A percentile compares a stretch with the other conserved stretches of the same genome.
Evolutionary conservation across 2,329 filamentous ascomycete genomes (phyloP).

Genomic region (Colletotrichum endophyticum): DNA sequence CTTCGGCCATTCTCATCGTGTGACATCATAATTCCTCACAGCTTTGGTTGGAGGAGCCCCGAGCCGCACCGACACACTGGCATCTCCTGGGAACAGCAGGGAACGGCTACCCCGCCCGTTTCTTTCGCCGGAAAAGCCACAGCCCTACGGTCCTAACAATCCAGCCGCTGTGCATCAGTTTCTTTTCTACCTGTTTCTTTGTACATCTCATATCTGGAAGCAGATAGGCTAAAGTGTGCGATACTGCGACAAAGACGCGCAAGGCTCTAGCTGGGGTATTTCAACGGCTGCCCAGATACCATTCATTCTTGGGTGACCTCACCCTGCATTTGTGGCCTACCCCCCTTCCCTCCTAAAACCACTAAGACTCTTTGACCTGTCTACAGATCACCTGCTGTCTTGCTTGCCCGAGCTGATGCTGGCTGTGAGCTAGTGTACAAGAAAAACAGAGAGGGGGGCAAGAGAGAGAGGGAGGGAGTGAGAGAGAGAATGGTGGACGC

Average conservation of each 20-base stretch:
- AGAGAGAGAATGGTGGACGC: not conserved
- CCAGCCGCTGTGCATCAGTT: not conserved
- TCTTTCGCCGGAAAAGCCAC: not conserved
- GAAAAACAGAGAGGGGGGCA: not conserved
- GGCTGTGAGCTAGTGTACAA: not conserved
- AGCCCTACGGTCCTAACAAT: not conserved
- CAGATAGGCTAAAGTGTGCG: not conserved
- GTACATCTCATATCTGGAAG: not conserved
- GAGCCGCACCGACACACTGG: not conserved
- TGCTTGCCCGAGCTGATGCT: not conserved
- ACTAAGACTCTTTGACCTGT: not conserved
- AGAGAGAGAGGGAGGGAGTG: not conserved
- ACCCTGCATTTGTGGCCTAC: not conserved
- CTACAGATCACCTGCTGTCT: not conserved
- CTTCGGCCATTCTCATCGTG: not conserved
- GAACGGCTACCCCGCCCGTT: slow-evolving; percentile 5
- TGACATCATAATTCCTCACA: not conserved
- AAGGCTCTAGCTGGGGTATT: not conserved
- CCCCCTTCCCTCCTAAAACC: not conserved
- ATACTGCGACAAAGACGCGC: not conserved
- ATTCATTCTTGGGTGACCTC: not conserved
- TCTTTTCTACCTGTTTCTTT: not conserved
- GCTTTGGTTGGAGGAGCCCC: not conserved
- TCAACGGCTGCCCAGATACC: not conserved
- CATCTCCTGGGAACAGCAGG: not conserved